Evolutionary conservation across 2,329 filamentous ascomycete species (phyloP).

Genomic region (Botrytis deweyae): DNA sequence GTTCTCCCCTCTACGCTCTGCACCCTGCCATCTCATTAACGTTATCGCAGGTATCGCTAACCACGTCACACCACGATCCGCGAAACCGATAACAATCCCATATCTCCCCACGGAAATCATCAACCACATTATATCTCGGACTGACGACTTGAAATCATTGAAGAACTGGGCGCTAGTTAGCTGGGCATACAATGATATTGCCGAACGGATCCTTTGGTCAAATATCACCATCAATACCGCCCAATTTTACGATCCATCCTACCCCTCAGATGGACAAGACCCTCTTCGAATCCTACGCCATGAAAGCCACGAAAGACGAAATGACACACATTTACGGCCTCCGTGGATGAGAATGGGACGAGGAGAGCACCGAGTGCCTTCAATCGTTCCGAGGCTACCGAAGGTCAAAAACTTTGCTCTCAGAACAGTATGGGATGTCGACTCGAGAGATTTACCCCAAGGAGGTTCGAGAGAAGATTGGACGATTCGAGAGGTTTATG

Average conservation of each 20-base stretch:
- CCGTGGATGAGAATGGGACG: not conserved
- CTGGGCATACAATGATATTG: constrained; percentile 16
- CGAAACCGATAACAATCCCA: constrained; percentile 17
- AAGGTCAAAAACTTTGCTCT: constrained; percentile 17
- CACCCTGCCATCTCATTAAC: not conserved
- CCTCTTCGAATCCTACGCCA: constrained; percentile 15
- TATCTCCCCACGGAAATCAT: constrained; percentile 19
- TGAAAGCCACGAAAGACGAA: constrained; percentile 10
- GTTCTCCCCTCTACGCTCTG: not conserved
- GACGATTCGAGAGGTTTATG: not conserved
- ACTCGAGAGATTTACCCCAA: constrained; percentile 17
- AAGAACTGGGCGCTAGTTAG: constrained; percentile 20
- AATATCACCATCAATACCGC: constrained; percentile 22
- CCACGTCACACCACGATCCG: constrained; percentile 6
- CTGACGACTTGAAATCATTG: constrained; percentile 21
- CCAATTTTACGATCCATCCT: constrained; percentile 19
- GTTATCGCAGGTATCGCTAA: constrained; percentile 9
- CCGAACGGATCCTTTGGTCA: constrained; percentile 21
- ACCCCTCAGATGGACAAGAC: constrained; percentile 14
- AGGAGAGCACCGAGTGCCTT: constrained; percentile 12
- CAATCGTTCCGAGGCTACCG: constrained; percentile 14
- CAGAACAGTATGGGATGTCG: constrained; percentile 22
- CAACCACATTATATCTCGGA: constrained; percentile 17
- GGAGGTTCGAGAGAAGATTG: constrained; percentile 16
- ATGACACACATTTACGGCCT: not conserved